These are phyloP conservation scores for Tubosaeta sp. DNA, from an alignment of 768 basidiomycete genomes.

Conservation along the genomic window DNA sequence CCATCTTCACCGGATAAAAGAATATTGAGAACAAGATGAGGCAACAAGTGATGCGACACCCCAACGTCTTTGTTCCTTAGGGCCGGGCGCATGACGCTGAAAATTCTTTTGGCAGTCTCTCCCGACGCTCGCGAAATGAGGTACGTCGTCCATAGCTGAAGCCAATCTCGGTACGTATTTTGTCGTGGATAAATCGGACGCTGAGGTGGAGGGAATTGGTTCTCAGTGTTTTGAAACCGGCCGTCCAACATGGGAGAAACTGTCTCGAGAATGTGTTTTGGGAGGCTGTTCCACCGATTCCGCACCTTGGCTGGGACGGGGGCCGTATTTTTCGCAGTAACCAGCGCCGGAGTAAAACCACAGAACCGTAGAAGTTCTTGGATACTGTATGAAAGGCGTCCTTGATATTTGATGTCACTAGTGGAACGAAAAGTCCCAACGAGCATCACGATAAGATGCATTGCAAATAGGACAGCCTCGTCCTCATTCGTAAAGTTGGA, in stretches of 20 bases:
- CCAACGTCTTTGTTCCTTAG: slow-evolving; percentile 86
- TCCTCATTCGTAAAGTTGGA: slow-evolving; percentile 77
- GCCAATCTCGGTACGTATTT: slow-evolving; percentile 93
- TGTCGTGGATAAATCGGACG: slow-evolving; percentile 78
- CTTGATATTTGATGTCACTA: slow-evolving; percentile 91
- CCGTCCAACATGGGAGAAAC: slow-evolving; percentile 79
- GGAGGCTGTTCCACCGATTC: slow-evolving; percentile 73
- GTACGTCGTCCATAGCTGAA: slow-evolving; percentile 82
- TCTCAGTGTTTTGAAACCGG: slow-evolving; percentile 52
- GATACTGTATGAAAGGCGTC: slow-evolving; percentile 82
- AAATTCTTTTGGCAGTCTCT: slow-evolving; percentile 59
- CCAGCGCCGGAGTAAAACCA: slow-evolving; percentile 74
- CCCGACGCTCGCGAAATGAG: slow-evolving; percentile 68
- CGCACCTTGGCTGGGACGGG: slow-evolving; percentile 63
- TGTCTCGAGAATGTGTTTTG: slow-evolving; percentile 81
- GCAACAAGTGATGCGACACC: slow-evolving; percentile 89
- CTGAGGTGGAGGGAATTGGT: slow-evolving; percentile 34
- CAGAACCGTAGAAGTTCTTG: slow-evolving; percentile 89
- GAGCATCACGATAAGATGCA: slow-evolving; percentile 86
- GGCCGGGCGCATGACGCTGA: slow-evolving; percentile 72
- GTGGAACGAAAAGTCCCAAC: slow-evolving; percentile 90
- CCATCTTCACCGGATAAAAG: slow-evolving; percentile 69
- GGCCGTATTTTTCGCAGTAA: slow-evolving; percentile 46
- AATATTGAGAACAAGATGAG: slow-evolving; percentile 85
- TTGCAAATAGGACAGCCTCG: slow-evolving; percentile 74